Evolutionary conservation across 805 yeast species (phyloP).

Genomic region (Saturnispora dispora): DNA sequence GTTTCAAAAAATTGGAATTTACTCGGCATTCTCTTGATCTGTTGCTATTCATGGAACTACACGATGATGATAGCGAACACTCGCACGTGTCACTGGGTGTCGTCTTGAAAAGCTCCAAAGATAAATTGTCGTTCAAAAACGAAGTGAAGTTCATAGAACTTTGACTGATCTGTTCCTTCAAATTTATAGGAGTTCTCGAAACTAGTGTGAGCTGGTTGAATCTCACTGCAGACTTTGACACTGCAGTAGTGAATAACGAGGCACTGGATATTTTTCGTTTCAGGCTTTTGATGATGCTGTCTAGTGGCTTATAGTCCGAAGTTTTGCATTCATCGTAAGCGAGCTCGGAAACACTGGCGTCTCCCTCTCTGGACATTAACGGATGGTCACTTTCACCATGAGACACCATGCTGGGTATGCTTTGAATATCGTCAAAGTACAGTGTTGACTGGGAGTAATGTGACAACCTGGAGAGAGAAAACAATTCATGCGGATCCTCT

Average conservation of each 20-base stretch:
- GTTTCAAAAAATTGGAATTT: slow-evolving; percentile 39
- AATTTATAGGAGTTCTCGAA: not conserved
- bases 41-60: not conserved
- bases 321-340: not conserved
- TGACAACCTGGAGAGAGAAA: not conserved
- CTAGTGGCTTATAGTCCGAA: not conserved
- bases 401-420: not conserved
- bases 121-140: slow-evolving; percentile 2
- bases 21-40: slow-evolving; percentile 38
- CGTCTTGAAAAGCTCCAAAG: not conserved
- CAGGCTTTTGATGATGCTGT: not conserved
- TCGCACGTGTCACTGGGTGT: not conserved
- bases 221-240: not conserved
- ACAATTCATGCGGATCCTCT: not conserved
- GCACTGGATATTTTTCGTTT: not conserved
- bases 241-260: not conserved
- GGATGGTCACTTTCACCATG: not conserved
- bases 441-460: not conserved
- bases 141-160: not conserved
- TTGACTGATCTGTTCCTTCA: not conserved
- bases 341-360: not conserved
- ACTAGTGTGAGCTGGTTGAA: not conserved
- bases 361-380: not conserved
- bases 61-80: not conserved
- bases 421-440: not conserved